Base-by-base conservation (phyloP, 495 filamentous ascomycete genomes). In the Podospora sp. region DNA sequence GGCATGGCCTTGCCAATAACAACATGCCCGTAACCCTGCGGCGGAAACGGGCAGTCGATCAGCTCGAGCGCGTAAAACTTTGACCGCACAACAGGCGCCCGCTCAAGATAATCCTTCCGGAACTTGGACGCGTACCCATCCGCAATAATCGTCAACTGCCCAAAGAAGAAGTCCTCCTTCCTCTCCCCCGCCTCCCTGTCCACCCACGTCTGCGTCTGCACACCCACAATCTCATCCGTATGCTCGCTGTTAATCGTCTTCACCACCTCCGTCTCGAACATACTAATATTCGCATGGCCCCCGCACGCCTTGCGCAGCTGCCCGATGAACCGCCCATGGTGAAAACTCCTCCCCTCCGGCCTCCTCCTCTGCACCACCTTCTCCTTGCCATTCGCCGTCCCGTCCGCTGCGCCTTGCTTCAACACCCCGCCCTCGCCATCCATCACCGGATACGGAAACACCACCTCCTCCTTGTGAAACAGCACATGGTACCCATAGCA, bases 71-170 rank as follows among this genome's bases (percentile, higher is more conserved):
- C 95, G 81, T 89, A 96, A 82, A 99, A 99, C 79, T 92, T 92
- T 64, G 87, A 91, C 59, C 86, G 86, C 20, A 91, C 86, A 68
- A 90, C 78, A 21, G 95, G 92, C 1, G 85, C 79, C 50, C 86
- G 81, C n/a, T 79, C 75, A 72, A 93, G 88, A 74, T 91, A 86
- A 65, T 88, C 81, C 77, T 96, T 95, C 65, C 95, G 89, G 83
- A 98, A 97, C 73, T 91, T 94, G 65, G 92, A 96, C 66, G 88
- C 89, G 78, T 98, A 98, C 66, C 95, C 95, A 80, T 99, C 94
- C 21, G 93, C 92, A 55, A 95, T 85, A 68, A 98, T 89, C 22
- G 93, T 98, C 51, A 98, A 85, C 60, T 88, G 79, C 51, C 87
- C 95, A 72, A 97, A 97, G 79, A 91, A 98, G 80, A 85, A 89